phyloP scores from a whole-genome alignment of 2,329 filamentous ascomycete species.

The Fusarium sp. region DNA sequence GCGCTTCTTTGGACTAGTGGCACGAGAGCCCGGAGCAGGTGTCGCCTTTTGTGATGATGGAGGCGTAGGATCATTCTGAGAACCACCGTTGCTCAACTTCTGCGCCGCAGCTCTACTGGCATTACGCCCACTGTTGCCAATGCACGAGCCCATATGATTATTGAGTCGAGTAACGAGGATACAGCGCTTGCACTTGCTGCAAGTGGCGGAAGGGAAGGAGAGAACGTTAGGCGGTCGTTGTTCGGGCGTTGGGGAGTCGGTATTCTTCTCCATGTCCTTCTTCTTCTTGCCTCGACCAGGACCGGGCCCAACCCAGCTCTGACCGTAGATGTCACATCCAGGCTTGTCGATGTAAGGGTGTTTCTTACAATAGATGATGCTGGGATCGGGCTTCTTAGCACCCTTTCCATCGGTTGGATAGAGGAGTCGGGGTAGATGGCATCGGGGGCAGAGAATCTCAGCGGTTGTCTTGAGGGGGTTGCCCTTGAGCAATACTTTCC shows the following conservation, averaged over 20 bases:
- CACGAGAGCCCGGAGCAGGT: slow-evolving; percentile 65
- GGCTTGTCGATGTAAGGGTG: slow-evolving; percentile 81
- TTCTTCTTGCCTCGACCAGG: slow-evolving; percentile 81
- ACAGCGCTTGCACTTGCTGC: slow-evolving; percentile 74
- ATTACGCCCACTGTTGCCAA: slow-evolving; percentile 72
- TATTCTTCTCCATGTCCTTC: slow-evolving; percentile 76
- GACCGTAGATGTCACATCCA: slow-evolving; percentile 84
- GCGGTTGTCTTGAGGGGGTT: slow-evolving; percentile 77
- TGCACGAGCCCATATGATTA: slow-evolving; percentile 76
- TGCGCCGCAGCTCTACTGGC: slow-evolving; percentile 71
- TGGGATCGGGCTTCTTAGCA: slow-evolving; percentile 71
- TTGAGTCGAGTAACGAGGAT: slow-evolving; percentile 73
- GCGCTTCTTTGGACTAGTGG: slow-evolving; percentile 66
- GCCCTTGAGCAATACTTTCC: slow-evolving; percentile 73
- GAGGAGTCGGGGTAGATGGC: slow-evolving; percentile 78
- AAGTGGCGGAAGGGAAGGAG: slow-evolving; percentile 73
- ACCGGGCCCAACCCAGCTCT: slow-evolving; percentile 79
- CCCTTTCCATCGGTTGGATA: slow-evolving; percentile 78
- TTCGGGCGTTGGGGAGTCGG: slow-evolving; percentile 62
- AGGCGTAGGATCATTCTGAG: slow-evolving; percentile 66
- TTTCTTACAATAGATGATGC: slow-evolving; percentile 80
- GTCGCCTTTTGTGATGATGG: slow-evolving; percentile 73
- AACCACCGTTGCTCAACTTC: slow-evolving; percentile 70
- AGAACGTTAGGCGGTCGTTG: slow-evolving; percentile 70
- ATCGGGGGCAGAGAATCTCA: slow-evolving; percentile 79